Percentiles rank a stretch among this genome's conserved stretches.
These are phyloP conservation scores for Lobulomyces angularis DNA, from an alignment of 192 early-diverging fungal species.

Conservation along the genomic window DNA sequence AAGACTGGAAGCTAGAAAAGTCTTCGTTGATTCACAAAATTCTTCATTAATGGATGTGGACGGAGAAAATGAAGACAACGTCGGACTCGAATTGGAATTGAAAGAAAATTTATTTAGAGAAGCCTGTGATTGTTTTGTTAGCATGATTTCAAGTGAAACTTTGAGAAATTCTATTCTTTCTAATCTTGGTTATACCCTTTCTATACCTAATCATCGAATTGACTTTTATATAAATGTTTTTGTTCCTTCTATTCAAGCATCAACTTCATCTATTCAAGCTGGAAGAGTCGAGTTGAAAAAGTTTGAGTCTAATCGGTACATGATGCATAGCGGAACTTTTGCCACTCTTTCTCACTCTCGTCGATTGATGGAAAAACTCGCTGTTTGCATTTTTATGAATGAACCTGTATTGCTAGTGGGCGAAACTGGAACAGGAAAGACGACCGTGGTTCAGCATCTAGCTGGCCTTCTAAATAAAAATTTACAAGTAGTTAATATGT, in stretches of 20 bases:
- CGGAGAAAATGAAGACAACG: background rate
- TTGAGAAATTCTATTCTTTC: conserved; percentile 48
- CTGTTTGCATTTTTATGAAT: conserved; percentile 60
- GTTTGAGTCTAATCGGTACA: background rate
- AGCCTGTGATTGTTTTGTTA: conserved; percentile 75
- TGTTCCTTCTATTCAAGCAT: conserved; percentile 40
- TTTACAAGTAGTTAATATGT: conserved; percentile 88
- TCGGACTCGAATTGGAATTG: conserved; percentile 15
- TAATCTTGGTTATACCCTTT: conserved; percentile 55
- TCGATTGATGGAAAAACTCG: conserved; percentile 73
- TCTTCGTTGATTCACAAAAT: background rate
- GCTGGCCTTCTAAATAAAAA: conserved; percentile 59
- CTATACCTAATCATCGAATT: conserved; percentile 51
- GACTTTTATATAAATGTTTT: conserved; percentile 59
- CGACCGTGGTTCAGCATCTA: conserved; percentile 85
- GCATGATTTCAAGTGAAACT: conserved; percentile 60
- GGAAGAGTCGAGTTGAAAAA: background rate
- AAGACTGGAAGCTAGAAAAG: conserved; percentile 37
- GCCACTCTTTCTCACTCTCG: conserved; percentile 74
- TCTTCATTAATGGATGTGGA: background rate
- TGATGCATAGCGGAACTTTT: conserved; percentile 43
- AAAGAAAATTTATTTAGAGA: conserved; percentile 67
- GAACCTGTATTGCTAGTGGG: conserved; percentile 87
- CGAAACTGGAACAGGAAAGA: conserved; percentile 98
- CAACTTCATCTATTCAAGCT: background rate